Base-by-base conservation (phyloP, 2,329 filamentous ascomycete genomes). In the Fusarium torulosum region DNA sequence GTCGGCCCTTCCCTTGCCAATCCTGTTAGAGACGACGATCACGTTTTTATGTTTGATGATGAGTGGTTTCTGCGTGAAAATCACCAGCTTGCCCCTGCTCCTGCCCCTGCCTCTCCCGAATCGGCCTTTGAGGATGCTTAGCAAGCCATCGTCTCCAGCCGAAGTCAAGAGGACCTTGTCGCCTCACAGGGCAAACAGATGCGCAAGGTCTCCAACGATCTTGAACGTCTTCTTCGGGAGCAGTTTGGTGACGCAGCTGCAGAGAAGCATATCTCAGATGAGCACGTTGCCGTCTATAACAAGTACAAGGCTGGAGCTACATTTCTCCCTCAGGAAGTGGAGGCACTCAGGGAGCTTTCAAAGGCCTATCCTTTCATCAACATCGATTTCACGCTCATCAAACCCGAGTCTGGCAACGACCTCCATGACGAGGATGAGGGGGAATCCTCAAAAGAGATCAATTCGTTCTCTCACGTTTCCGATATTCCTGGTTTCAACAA, bases 191-290 rank as follows among this genome's bases (percentile, higher is more conserved):
- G 20, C 9, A 35, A 21, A 4, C 55, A 61, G 37, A 41, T 60
- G 21, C 41, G 35, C 21, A 53, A 53, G 15, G 46, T 53, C 41
- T 61, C 59, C 15, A 20, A 37, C 20, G 21, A 50, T 14, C 35
- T 45, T 7, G 27, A 25, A 15, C 27, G 53, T 20, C 17, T 7
- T 31, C 7, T 7, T 6, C 17, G 17, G 19, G 44, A 51, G 29
- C 38, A 57, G 25, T 11, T 27, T 21, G 6, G 13, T 13, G n/a
- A 23, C 14, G 14, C 29, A 19, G 23, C 43, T 25, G 23, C 14
- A 10, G 42, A 45, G n/a, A 25, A 20, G 3, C n/a, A 19, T 3
- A 14, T 23, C 23, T 4, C 29, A 21, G 31, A 33, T 13, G 33
- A 23, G 19, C 8, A 19, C 15, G 25, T 7, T 38, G 7, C 4